Conservation (phyloP, 805 yeast species). For the Candida oleophila region DNA sequence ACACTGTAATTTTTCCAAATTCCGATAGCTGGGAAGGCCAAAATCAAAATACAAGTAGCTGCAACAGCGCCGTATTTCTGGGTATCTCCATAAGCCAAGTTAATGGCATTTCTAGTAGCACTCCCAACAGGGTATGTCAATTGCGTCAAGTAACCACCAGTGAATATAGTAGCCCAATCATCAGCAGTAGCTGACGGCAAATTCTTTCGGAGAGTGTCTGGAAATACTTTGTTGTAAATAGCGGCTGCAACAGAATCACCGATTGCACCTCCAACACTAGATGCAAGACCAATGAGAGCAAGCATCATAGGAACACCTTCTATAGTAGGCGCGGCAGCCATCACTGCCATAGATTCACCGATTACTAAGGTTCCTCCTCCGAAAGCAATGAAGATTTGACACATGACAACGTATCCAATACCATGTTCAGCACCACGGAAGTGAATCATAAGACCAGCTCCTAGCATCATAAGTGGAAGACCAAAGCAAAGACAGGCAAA, state of each 20-base stretch:
- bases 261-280: conserved; percentile 12
- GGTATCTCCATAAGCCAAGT: conserved; percentile 22
- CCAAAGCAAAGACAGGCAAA: neutral
- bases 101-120: conserved; percentile 20
- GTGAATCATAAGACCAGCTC: neutral
- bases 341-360: conserved; percentile 25
- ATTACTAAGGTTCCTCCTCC: neutral
- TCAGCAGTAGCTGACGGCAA: conserved; percentile 22
- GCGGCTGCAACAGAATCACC: conserved; percentile 11
- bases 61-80: conserved; percentile 22
- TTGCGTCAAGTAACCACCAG: conserved; percentile 20
- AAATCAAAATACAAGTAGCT: conserved; percentile 19
- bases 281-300: conserved; percentile 8
- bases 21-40: conserved; percentile 18
- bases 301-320: conserved; percentile 13
- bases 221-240: conserved; percentile 19
- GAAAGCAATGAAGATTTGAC: neutral
- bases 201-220: conserved; percentile 15
- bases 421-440: neutral
- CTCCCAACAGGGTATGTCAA: conserved; percentile 20
- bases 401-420: neutral
- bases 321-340: conserved; percentile 15
- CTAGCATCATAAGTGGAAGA: neutral
- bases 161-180: conserved; percentile 12
- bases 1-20: conserved; percentile 27